Conservation (phyloP, 176 grass and related monocot species). For the Cenchrus purpureus region DNA sequence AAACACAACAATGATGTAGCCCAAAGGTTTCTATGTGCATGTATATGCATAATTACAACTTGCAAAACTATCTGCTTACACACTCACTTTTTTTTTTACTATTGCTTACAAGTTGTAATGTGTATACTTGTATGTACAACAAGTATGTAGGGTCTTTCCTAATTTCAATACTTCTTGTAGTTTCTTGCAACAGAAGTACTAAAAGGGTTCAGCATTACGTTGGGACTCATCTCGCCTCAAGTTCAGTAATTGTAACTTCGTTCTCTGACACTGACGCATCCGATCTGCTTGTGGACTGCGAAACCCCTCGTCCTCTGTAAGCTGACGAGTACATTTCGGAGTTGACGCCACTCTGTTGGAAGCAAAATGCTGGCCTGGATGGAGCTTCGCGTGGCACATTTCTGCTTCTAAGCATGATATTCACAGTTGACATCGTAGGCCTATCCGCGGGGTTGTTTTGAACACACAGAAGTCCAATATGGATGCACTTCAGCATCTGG, state of each 20-base stretch:
- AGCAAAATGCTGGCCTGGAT: slow-evolving; percentile 50
- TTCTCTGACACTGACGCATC: slow-evolving; percentile 44
- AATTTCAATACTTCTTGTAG: neutral
- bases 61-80: neutral
- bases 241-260: slow-evolving; percentile 38
- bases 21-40: neutral
- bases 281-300: neutral
- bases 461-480: slow-evolving; percentile 66
- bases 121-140: neutral
- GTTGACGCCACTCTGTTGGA: slow-evolving; percentile 12
- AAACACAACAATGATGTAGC: too few species aligned
- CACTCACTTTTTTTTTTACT: neutral
- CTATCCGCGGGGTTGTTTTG: slow-evolving; percentile 53
- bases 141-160: neutral
- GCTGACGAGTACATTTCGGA: neutral
- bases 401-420: slow-evolving; percentile 56
- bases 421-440: slow-evolving; percentile 55
- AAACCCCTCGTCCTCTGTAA: neutral
- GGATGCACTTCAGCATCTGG: slow-evolving; percentile 50
- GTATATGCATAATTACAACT: neutral
- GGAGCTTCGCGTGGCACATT: slow-evolving; percentile 46
- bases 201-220: neutral
- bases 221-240: slow-evolving; percentile 41
- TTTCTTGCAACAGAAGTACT: neutral
- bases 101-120: neutral